Evolutionary conservation across 331 rosid species (phyloP), one percentile per base, ranked within the genome.

Genomic region (Malus hybrid): DNA sequence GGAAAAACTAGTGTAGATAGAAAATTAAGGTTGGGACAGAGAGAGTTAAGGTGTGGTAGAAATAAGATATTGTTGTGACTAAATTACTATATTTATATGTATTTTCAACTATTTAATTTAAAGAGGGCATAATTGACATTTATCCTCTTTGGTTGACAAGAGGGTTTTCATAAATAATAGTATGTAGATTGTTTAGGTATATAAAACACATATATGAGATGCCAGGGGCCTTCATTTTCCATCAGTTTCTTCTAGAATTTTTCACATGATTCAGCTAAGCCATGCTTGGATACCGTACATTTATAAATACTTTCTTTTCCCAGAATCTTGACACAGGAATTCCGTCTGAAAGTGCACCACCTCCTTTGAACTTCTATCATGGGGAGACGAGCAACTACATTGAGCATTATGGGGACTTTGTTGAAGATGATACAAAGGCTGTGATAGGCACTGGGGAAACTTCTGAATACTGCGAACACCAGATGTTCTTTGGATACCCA

Each of bases 321-420:
- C 90, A 95, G 99, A 63, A 74, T 36, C 75, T 85, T 36, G 86
- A 81, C 33, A 50, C 50, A 33, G 78, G 42, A 56, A 72, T 34
- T 72, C 81, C 78, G 14, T 28, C 50, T 59, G 88, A 73, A 67
- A 33, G 39, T 66, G 80, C 81, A 65, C 81, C 59, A 64, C 52
- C 54, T 79, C 88, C 83, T 2, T 14, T 8, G 3, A 84, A 70
- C 80, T 87, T 81, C 65, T 83, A 22, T 67, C 54, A 32, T 65
- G 96, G 94, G 76, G 97, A 94, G 76, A 79, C 85, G 16, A 86
- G 92, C 78, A 84, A 76, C 84, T 57, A 76, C 22, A 65, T 83
- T 80, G 86, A 73, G 74, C 79, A 81, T 65, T 80, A 83, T 60
- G 79, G 70, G 76, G 81, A 59, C 70, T 74, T 77, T 8, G 55